These are phyloP conservation scores for Aspergillus japonicus DNA, from an alignment of 2,329 filamentous ascomycete genomes.

Conservation along the genomic window DNA sequence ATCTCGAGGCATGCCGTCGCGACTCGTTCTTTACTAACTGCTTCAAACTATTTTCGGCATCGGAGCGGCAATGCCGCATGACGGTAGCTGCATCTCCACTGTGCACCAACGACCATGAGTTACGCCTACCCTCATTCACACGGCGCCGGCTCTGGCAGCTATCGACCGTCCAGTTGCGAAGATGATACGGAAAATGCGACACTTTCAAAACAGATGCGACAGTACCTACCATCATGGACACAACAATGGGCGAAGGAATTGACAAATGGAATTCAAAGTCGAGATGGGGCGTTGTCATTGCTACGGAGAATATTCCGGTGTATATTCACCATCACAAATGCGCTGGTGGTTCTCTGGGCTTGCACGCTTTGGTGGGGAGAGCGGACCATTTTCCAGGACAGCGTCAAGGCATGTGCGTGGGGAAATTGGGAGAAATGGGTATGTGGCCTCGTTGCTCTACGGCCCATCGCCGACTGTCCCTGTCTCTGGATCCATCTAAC, in stretches of 20 bases:
- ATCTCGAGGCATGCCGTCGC: slow-evolving; percentile 2
- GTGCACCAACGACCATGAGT: slow-evolving; percentile 30
- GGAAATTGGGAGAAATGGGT: slow-evolving; percentile 91
- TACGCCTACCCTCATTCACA: slow-evolving; percentile 31
- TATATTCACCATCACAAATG: slow-evolving; percentile 55
- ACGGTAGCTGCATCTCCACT: slow-evolving; percentile 15
- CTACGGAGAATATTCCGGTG: slow-evolving; percentile 14
- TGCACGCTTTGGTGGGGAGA: slow-evolving; percentile 82
- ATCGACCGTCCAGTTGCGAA: slow-evolving; percentile 25
- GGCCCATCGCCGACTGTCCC: neutral
- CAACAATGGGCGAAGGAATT: slow-evolving; percentile 26
- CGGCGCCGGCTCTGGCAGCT: slow-evolving; percentile 25
- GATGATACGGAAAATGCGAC: slow-evolving; percentile 13
- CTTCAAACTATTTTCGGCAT: slow-evolving; percentile 6
- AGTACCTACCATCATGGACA: slow-evolving; percentile 21
- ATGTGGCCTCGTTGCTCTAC: slow-evolving; percentile 27
- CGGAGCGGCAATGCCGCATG: slow-evolving; percentile 20
- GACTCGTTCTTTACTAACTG: neutral
- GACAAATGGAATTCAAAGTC: slow-evolving; percentile 8
- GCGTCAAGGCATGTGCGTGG: slow-evolving; percentile 75
- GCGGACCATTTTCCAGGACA: slow-evolving; percentile 69
- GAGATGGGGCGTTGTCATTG: slow-evolving; percentile 19
- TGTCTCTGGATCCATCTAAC: slow-evolving; percentile 3
- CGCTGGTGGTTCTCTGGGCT: slow-evolving; percentile 72
- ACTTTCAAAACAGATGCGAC: slow-evolving; percentile 15